Base-by-base conservation (phyloP, 768 basidiomycete species). In the Amanita rimosa region DNA sequence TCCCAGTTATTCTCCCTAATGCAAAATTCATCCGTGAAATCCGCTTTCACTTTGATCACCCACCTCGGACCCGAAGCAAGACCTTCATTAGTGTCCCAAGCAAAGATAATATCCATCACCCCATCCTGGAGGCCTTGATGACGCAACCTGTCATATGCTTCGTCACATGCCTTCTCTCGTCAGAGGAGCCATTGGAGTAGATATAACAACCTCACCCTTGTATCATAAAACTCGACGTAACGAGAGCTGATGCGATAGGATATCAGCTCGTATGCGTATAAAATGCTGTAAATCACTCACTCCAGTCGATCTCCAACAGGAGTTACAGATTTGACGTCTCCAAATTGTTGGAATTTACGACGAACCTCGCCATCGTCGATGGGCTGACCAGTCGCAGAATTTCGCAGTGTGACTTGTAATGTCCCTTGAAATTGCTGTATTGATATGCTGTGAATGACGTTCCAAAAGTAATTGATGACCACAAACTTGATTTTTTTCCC, bases 211-310 rank as follows among this genome's bases (percentile, higher is more conserved):
- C 80, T 62, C 54, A 87, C 91, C 62, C 91, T 69, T 19, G 78
- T 88, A 60, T 99, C 96, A 60, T 83, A 99, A 60, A 81, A 93
- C 61, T 98, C 93, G n/a, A 98, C 85, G 54, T 88, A 81, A 51
- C 88, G 83, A 57, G 90, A 86, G 56, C 92, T 97, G 52, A 0
- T 36, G 35, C 19, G 31, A n/a, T 47, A 11, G 36, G 35, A 24
- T 13, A 6, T 31, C 4, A 31, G 31, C 6, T 22, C 33, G 34
- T 3, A 46, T 3, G 24, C 36, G 29, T 11, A 22, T 36, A 48
- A 13, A 31, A 31, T 4, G 5, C 11, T 31, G 1, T 41, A 43
- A 53, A 11, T 7, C n/a, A 61, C 71, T 48, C 56, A 79, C 84
- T 88, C 82, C 36, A 65, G 62, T 35, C 81, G 79, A 47, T 81